Evolutionary conservation across 2,329 filamentous ascomycete genomes (phyloP).

Genomic region (Diaporthe capsici): DNA sequence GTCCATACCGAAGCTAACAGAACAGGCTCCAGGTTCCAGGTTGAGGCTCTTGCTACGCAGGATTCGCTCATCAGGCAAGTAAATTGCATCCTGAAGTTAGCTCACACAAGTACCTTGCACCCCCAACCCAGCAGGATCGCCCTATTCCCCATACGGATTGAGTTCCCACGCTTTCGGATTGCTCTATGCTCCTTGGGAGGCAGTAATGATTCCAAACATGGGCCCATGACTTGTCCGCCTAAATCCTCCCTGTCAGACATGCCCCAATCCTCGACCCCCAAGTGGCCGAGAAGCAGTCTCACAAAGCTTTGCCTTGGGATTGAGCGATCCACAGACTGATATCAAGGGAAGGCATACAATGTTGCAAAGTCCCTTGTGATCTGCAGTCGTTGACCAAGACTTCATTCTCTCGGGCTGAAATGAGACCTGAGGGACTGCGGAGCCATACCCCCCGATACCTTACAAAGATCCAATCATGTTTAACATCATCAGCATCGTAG

Average conservation of each 20-base stretch:
- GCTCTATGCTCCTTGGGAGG: neutral
- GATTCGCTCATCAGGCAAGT: neutral
- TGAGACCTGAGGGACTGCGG: neutral
- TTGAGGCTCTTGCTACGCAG: neutral
- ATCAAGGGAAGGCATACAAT: neutral
- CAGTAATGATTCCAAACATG: neutral
- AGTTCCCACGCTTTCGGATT: neutral
- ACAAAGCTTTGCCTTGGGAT: neutral
- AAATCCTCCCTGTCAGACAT: neutral
- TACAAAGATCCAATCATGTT: neutral
- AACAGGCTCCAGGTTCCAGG: neutral
- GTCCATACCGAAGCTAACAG: neutral
- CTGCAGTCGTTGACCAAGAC: neutral
- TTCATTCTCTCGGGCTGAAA: neutral
- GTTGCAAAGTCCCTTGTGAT: neutral
- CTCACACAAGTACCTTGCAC: conserved; percentile 15
- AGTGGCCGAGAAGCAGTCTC: neutral
- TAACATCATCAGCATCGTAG: neutral
- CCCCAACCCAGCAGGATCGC: conserved; percentile 1
- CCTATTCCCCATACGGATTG: neutral
- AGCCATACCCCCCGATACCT: neutral
- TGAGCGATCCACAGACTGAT: neutral
- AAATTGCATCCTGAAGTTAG: neutral
- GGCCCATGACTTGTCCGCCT: neutral
- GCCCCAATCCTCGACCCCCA: neutral